Percentiles rank a stretch among this genome's conserved stretches.
phyloP scores from a whole-genome alignment of 441 rosid genomes.

The Lepidium campestre region DNA sequence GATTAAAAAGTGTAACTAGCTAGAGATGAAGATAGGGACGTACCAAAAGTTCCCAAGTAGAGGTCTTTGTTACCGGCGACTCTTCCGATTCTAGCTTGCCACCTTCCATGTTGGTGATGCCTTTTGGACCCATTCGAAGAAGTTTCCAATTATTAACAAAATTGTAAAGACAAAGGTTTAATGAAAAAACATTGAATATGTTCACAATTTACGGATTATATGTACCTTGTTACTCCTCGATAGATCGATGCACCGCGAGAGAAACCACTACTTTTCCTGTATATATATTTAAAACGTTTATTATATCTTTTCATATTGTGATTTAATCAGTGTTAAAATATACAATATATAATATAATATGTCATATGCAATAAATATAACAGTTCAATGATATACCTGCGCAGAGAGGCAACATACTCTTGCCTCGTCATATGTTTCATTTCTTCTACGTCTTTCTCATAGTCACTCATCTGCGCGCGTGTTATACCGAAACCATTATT shows the following conservation, averaged over 20 bases:
- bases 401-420: conserved; percentile 66
- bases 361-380: conserved; percentile 8
- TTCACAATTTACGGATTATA: not conserved
- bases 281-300: not conserved
- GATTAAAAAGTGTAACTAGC: not conserved
- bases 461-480: conserved; percentile 40
- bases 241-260: conserved; percentile 96
- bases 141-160: not conserved
- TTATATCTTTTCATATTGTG: not conserved
- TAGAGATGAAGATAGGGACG: conserved; percentile 4
- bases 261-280: conserved; percentile 95
- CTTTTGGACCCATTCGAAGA: conserved; percentile 25
- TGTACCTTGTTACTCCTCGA: conserved; percentile 91
- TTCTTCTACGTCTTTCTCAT: conserved; percentile 63
- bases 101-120: conserved; percentile 80
- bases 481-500: not conserved
- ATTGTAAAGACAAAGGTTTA: not conserved
- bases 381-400: conserved; percentile 44
- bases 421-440: conserved; percentile 80
- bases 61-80: conserved; percentile 81
- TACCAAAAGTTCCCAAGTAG: conserved; percentile 71
- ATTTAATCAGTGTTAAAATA: not conserved
- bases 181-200: not conserved
- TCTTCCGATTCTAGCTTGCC: conserved; percentile 81
- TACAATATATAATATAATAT: not conserved